phyloP scores from a whole-genome alignment of 2,329 filamentous ascomycete genomes.

The Fusarium falciforme region DNA sequence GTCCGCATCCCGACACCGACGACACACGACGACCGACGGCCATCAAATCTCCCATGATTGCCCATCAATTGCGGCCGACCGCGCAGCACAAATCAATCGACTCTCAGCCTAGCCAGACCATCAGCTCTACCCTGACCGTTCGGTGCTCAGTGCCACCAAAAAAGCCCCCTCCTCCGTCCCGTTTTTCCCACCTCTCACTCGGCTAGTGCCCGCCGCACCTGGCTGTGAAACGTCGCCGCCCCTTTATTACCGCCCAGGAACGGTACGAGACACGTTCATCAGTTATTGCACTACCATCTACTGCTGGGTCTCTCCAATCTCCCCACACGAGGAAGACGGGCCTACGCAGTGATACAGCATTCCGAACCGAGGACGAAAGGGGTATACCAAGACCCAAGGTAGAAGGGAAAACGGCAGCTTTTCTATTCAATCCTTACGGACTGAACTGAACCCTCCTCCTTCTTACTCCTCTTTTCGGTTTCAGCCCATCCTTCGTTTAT shows the following conservation, averaged over 20 bases:
- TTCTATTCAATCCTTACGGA: not conserved
- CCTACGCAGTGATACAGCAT: conserved; percentile 1
- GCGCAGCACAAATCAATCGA: conserved; percentile 4
- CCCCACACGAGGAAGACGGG: conserved; percentile 26
- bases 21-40: not conserved
- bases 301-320: conserved; percentile 22
- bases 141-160: conserved; percentile 30
- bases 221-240: conserved; percentile 44
- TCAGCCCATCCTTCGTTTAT: conserved; percentile 10
- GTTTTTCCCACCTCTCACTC: conserved; percentile 8
- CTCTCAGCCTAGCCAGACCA: conserved; percentile 9
- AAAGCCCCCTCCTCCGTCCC: conserved; percentile 28
- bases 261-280: conserved; percentile 1
- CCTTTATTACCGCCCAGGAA: conserved; percentile 31
- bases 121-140: conserved; percentile 20
- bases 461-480: not conserved
- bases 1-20: not conserved
- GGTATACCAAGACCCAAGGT: not conserved
- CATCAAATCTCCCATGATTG: conserved; percentile 9
- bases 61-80: conserved; percentile 17
- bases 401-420: not conserved
- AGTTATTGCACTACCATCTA: conserved; percentile 4
- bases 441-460: not conserved
- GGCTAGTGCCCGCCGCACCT: conserved; percentile 39
- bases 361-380: not conserved